Conservation (phyloP, 345 rosid genomes). For the Punica granatum region DNA sequence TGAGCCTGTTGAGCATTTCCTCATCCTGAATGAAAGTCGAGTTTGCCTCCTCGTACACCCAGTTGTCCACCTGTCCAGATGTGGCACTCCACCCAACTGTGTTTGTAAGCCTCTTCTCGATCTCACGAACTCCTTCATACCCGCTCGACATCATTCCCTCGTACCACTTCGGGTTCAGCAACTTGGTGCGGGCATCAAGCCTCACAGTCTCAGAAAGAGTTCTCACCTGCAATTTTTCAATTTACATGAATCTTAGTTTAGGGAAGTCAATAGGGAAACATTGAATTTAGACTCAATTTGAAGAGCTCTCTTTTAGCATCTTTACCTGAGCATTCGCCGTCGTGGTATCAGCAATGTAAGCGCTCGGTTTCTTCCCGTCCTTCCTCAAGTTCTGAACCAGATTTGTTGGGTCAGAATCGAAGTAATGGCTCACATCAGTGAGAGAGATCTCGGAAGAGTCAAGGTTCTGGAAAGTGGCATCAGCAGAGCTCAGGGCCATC, state of each 20-base stretch:
- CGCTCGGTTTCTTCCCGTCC: constrained; percentile 85
- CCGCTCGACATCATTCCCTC: constrained; percentile 98
- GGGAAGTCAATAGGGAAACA: background rate
- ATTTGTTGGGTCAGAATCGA: constrained; percentile 94
- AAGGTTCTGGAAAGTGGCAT: constrained; percentile 94
- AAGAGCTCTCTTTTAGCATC: no score
- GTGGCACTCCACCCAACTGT: constrained; percentile 99
- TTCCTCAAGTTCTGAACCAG: constrained; percentile 86
- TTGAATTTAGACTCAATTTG: background rate
- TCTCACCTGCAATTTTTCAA: constrained; percentile 47
- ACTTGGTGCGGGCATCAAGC: constrained; percentile 85
- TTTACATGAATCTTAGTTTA: constrained; percentile 12
- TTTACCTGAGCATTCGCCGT: constrained; percentile 94
- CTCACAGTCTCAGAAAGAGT: constrained; percentile 85
- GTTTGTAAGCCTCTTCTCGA: constrained; percentile 89
- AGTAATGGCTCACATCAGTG: constrained; percentile 97
- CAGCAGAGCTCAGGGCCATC: constrained; percentile 94
- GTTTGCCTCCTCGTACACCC: constrained; percentile 97
- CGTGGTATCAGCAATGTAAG: constrained; percentile 93
- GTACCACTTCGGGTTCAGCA: constrained; percentile 96
- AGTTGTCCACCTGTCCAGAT: constrained; percentile 95
- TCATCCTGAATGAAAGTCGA: constrained; percentile 88
- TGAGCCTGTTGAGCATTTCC: constrained; percentile 82
- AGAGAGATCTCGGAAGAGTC: constrained; percentile 95
- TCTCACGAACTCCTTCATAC: constrained; percentile 95